Evolutionary conservation across 2,329 filamentous ascomycete genomes (phyloP).

Genomic region (Dactylellina cionopaga): DNA sequence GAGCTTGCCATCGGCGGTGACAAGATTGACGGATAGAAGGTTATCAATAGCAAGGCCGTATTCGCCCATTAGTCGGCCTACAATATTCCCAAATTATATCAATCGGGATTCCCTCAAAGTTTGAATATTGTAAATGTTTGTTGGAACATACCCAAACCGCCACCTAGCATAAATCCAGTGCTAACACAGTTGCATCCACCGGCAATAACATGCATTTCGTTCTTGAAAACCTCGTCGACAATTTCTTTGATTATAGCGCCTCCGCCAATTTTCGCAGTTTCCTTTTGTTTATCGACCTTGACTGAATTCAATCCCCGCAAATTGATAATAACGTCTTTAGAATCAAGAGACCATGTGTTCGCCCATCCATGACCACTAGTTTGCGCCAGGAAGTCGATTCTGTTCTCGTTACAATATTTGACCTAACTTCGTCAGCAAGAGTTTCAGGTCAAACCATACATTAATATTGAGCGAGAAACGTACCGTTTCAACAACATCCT

Average conservation of each 20-base stretch:
- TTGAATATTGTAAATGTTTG: background rate
- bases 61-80: conserved; percentile 53
- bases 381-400: conserved; percentile 39
- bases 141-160: conserved; percentile 42
- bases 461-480: background rate
- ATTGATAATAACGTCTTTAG: conserved; percentile 51
- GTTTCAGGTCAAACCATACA: background rate
- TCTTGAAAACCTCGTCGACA: conserved; percentile 38
- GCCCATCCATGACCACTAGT: conserved; percentile 49
- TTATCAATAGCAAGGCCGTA: conserved; percentile 60
- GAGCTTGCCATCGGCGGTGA: conserved; percentile 61
- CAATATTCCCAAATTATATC: background rate
- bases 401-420: conserved; percentile 50
- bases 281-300: conserved; percentile 37
- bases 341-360: conserved; percentile 38
- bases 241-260: conserved; percentile 53
- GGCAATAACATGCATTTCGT: conserved; percentile 41
- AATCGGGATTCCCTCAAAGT: background rate
- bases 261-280: conserved; percentile 53
- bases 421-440: conserved; percentile 23
- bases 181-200: conserved; percentile 46
- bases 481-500: conserved; percentile 42
- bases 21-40: conserved; percentile 61
- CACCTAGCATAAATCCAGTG: conserved; percentile 42
- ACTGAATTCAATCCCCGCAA: conserved; percentile 36